Evolutionary conservation across 2,329 filamentous ascomycete species (phyloP).

Genomic region (Phoma sp.): DNA sequence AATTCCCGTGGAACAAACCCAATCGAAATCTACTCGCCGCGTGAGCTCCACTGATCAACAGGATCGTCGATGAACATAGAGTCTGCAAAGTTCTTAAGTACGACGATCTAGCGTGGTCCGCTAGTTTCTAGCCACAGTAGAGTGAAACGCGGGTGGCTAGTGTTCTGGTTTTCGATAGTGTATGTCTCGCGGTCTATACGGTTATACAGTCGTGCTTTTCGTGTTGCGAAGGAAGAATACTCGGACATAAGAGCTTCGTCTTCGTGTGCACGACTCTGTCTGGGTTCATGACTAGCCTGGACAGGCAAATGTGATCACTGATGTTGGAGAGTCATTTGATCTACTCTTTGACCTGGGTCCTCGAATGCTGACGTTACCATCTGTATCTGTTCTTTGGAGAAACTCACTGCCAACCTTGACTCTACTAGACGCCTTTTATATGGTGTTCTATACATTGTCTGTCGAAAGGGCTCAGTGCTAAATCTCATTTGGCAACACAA

Average conservation of each 20-base stretch:
- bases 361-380: too few species aligned
- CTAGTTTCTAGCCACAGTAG: constrained; percentile 8
- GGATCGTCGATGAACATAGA: neutral
- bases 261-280: too few species aligned
- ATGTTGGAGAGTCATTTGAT: too few species aligned
- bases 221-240: neutral
- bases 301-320: too few species aligned
- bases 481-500: too few species aligned
- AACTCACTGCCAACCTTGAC: too few species aligned
- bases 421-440: too few species aligned
- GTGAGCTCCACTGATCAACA: constrained; percentile 1
- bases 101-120: constrained; percentile 1
- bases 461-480: too few species aligned
- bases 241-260: neutral
- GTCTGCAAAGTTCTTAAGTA: neutral
- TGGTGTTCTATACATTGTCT: too few species aligned
- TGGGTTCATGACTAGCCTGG: too few species aligned
- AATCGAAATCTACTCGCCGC: neutral
- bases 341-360: too few species aligned
- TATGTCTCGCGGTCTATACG: neutral
- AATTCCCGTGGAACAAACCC: neutral
- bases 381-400: too few species aligned
- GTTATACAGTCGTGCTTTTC: neutral
- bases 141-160: constrained; percentile 10
- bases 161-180: constrained; percentile 1